Conservation (phyloP, 768 basidiomycete species). For the Hericium erinaceus region DNA sequence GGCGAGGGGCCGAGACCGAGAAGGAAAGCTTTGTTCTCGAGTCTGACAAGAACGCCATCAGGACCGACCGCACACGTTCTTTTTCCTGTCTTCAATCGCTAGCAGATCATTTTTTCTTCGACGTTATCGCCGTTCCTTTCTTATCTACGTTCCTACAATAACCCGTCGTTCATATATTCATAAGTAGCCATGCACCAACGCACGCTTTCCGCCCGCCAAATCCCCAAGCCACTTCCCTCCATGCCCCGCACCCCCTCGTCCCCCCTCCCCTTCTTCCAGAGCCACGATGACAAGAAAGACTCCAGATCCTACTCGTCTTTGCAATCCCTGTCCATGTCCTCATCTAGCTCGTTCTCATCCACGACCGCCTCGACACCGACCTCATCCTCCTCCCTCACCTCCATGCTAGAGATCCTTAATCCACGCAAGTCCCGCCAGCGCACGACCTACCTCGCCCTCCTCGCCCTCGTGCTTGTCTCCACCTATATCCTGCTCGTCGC, state of each 20-base stretch:
- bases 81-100: neutral
- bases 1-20: too few relatives aligned
- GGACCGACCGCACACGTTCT: neutral
- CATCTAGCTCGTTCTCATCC: neutral
- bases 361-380: neutral
- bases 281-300: neutral
- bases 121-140: neutral
- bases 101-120: neutral
- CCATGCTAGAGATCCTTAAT: conserved; percentile 6
- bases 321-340: neutral
- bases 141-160: neutral
- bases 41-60: too few relatives aligned
- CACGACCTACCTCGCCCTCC: conserved; percentile 10
- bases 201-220: conserved; percentile 7
- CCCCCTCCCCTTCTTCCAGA: neutral
- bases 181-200: conserved; percentile 13
- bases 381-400: neutral
- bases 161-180: neutral
- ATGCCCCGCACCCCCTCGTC: conserved; percentile 1
- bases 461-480: conserved; percentile 6
- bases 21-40: too few relatives aligned
- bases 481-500: conserved; percentile 11
- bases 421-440: conserved; percentile 11
- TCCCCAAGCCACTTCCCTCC: neutral
- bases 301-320: neutral